Conservation (phyloP, 495 filamentous ascomycete species). For the Penicillium robsamsonii region DNA sequence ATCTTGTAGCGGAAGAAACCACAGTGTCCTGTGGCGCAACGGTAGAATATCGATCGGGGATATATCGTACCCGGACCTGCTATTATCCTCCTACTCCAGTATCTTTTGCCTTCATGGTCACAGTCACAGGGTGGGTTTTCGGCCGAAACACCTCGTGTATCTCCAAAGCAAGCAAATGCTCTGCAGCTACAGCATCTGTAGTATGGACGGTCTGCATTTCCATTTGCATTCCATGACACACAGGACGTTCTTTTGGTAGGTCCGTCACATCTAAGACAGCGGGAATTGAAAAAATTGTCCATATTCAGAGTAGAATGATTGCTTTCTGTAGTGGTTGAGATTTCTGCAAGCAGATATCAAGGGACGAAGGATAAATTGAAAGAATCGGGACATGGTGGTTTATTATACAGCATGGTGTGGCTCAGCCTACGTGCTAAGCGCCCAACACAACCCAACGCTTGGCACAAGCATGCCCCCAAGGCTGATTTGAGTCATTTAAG, state of each 20-base stretch:
- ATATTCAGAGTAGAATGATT: not conserved
- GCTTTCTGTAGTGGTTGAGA: not conserved
- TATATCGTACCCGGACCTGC: not conserved
- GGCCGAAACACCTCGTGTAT: not conserved
- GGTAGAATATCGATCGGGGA: not conserved
- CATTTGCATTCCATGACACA: not conserved
- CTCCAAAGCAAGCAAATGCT: not conserved
- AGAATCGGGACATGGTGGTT: not conserved
- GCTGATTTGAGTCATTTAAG: not conserved
- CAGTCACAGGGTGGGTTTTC: not conserved
- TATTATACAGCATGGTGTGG: not conserved
- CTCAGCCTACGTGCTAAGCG: not conserved
- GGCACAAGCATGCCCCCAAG: not conserved
- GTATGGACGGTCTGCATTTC: not conserved
- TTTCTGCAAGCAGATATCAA: not conserved
- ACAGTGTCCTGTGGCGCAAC: not conserved
- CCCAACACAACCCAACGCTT: too few species aligned
- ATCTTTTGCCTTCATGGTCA: not conserved
- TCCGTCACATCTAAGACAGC: not conserved
- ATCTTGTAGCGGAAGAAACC: not conserved
- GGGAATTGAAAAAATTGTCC: not conserved
- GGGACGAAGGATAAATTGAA: not conserved
- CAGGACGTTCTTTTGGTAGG: not conserved
- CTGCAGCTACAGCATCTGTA: not conserved
- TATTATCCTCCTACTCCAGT: not conserved